These are phyloP conservation scores for Soucietia sequanensis DNA, from an alignment of 805 yeast species.

Conservation along the genomic window DNA sequence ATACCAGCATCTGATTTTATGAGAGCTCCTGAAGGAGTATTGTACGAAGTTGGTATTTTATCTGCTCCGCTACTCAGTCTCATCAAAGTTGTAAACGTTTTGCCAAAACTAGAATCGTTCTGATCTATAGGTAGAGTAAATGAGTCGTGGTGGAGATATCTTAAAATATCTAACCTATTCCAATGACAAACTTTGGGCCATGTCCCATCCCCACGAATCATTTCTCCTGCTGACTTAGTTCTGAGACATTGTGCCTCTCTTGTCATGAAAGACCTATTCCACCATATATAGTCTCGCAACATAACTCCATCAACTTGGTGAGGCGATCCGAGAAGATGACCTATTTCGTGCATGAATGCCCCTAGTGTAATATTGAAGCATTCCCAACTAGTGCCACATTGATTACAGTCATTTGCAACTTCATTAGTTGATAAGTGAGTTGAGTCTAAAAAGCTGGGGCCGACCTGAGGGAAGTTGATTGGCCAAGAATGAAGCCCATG, in stretches of 20 bases:
- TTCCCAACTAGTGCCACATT: constrained; percentile 90
- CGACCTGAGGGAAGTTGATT: constrained; percentile 67
- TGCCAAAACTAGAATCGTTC: constrained; percentile 39
- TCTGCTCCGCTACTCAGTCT: constrained; percentile 14
- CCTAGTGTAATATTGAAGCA: constrained; percentile 83
- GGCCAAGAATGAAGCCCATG: constrained; percentile 95
- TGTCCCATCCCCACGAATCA: constrained; percentile 33
- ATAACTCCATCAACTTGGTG: constrained; percentile 89
- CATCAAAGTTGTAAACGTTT: constrained; percentile 32
- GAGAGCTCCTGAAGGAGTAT: constrained; percentile 23
- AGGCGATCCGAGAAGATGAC: constrained; percentile 88
- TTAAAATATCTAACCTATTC: constrained; percentile 76
- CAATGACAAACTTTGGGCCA: constrained; percentile 74
- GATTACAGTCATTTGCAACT: constrained; percentile 88
- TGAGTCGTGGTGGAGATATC: constrained; percentile 80
- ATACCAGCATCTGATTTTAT: constrained; percentile 65
- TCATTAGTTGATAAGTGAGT: constrained; percentile 59
- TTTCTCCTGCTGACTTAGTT: constrained; percentile 47
- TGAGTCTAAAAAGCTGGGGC: constrained; percentile 68
- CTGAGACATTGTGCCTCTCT: constrained; percentile 59
- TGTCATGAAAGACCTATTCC: constrained; percentile 80
- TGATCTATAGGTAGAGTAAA: constrained; percentile 70
- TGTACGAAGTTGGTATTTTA: constrained; percentile 22
- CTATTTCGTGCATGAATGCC: constrained; percentile 94
- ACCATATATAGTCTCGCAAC: constrained; percentile 79